These are phyloP conservation scores for Yarrowia sp. DNA, from an alignment of 805 yeast species.

Conservation along the genomic window DNA sequence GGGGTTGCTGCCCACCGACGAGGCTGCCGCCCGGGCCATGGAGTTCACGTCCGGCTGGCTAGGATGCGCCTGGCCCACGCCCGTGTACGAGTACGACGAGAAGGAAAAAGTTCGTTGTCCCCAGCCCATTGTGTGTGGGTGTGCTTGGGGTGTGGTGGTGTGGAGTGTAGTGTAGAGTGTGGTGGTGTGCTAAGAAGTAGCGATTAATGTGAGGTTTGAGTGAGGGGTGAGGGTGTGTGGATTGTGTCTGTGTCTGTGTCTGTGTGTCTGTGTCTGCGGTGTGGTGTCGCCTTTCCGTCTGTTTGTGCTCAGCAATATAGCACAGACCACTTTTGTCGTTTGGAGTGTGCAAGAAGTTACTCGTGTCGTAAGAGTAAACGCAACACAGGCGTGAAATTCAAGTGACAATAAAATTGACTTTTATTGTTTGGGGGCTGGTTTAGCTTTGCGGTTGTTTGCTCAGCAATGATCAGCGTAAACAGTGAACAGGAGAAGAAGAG, in stretches of 20 bases:
- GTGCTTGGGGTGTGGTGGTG: neutral
- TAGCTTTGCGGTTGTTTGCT: conserved; percentile 35
- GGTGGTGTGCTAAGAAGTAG: neutral
- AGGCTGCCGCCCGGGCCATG: conserved; percentile 70
- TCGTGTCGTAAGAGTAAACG: too few species aligned
- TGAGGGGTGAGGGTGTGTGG: too few species aligned
- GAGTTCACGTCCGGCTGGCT: conserved; percentile 48
- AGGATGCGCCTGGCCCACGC: conserved; percentile 47
- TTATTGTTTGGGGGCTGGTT: conserved; percentile 38
- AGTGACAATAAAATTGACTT: conserved; percentile 33
- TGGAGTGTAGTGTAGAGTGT: neutral
- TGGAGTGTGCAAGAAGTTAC: too few species aligned
- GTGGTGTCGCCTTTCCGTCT: too few species aligned
- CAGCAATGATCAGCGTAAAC: conserved; percentile 26
- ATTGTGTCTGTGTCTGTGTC: neutral
- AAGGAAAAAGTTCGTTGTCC: conserved; percentile 39
- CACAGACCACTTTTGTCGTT: too few species aligned
- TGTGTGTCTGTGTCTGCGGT: neutral
- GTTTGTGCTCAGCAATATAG: neutral
- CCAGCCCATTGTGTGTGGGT: conserved; percentile 35
- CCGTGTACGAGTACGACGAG: conserved; percentile 46
- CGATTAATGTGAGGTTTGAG: too few species aligned
- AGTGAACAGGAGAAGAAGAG: neutral
- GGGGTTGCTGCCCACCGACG: conserved; percentile 47
- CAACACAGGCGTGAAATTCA: conserved; percentile 10